These are phyloP conservation scores for Polygonum aviculare DNA, from an alignment of 148 eudicot genomes.

Conservation along the genomic window DNA sequence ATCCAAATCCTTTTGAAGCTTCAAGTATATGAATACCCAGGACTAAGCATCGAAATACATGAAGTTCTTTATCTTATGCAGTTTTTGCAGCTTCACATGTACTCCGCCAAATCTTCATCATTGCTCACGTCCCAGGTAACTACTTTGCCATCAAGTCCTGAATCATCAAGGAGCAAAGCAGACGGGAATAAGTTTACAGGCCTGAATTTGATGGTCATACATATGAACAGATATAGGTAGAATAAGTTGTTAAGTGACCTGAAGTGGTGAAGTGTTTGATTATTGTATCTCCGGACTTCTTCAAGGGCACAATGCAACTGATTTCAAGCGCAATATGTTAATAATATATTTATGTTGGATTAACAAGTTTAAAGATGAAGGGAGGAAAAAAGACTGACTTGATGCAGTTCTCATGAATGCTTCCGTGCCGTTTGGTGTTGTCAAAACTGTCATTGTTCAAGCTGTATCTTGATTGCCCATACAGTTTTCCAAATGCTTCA, in stretches of 20 bases:
- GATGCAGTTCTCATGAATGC: constrained; percentile 78
- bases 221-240: background rate
- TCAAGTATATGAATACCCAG: background rate
- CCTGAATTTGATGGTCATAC: background rate
- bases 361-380: background rate
- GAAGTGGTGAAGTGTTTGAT: constrained; percentile 77
- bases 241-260: constrained; percentile 34
- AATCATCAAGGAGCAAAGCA: background rate
- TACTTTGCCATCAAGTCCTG: constrained; percentile 85
- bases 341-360: background rate
- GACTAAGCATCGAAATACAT: background rate
- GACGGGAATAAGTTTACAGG: background rate
- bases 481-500: constrained; percentile 84
- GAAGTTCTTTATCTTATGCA: background rate
- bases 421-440: constrained; percentile 35
- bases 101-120: constrained; percentile 55
- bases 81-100: constrained; percentile 14
- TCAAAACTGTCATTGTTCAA: constrained; percentile 35
- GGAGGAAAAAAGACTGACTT: constrained; percentile 35
- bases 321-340: background rate
- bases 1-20: background rate
- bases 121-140: constrained; percentile 75
- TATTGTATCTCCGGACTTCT: constrained; percentile 36
- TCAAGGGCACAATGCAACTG: constrained; percentile 75
- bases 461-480: constrained; percentile 76